A percentile compares a stretch with the other conserved stretches of the same genome.
These are phyloP conservation scores for Boletellus deceptivus DNA, from an alignment of 1,284 basidiomycete genomes.

Conservation along the genomic window DNA sequence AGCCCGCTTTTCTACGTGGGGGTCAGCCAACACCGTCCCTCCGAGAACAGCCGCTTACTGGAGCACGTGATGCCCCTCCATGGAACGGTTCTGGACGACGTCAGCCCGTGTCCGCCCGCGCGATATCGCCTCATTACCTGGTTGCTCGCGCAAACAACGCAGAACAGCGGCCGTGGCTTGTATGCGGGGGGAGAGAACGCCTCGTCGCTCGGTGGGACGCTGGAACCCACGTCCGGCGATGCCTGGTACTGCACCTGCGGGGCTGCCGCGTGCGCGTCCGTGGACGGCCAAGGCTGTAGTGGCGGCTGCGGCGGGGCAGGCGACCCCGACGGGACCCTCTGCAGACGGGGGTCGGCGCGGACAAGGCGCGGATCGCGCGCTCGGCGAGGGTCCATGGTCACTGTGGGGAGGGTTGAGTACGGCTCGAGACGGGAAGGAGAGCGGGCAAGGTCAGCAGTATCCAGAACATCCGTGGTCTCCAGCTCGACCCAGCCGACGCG, in stretches of 20 bases:
- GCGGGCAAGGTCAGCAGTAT: constrained; percentile 81
- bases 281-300: constrained; percentile 34
- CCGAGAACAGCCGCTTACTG: constrained; percentile 53
- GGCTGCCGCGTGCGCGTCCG: constrained; percentile 16
- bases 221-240: constrained; percentile 10
- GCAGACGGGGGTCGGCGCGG: constrained; percentile 64
- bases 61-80: constrained; percentile 96
- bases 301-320: constrained; percentile 41
- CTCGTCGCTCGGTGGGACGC: constrained; percentile 9
- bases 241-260: constrained; percentile 23
- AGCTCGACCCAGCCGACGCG: constrained; percentile 55
- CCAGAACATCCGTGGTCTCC: constrained; percentile 80
- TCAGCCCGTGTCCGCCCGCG: constrained; percentile 12
- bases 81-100: constrained; percentile 84
- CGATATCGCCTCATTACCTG: constrained; percentile 56
- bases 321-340: constrained; percentile 47
- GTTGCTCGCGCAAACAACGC: constrained; percentile 97
- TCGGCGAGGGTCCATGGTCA: constrained; percentile 71
- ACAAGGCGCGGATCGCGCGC: constrained; percentile 75
- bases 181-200: constrained; percentile 34
- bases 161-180: constrained; percentile 80
- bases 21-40: constrained; percentile 7
- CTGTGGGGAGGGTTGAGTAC: constrained; percentile 18
- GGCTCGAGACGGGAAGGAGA: background rate
- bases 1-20: constrained; percentile 73